phyloP scores from a whole-genome alignment of 176 grass and related monocot genomes.

The Zea luxurians region DNA sequence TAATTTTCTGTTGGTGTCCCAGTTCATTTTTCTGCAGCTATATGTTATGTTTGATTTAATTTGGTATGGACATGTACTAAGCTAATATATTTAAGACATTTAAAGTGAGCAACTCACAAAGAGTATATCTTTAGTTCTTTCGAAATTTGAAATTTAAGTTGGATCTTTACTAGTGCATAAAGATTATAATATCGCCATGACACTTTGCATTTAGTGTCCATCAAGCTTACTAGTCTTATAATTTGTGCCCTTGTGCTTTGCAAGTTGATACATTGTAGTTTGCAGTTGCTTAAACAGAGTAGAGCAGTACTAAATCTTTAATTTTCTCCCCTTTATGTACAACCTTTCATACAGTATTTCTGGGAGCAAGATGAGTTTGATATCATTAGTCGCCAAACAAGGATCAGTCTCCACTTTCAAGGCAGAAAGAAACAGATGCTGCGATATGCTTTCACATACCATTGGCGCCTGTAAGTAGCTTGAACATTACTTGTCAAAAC shows the following conservation, averaged over 20 bases:
- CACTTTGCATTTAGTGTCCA: not conserved
- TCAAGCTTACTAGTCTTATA: conserved; percentile 9
- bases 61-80: not conserved
- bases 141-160: conserved; percentile 39
- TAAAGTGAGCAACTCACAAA: not conserved
- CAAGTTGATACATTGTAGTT: not conserved
- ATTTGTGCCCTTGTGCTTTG: not conserved
- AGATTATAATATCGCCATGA: conserved; percentile 15
- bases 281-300: not conserved
- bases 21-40: not conserved
- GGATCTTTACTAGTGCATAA: not conserved
- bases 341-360: conserved; percentile 63
- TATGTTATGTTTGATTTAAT: conserved; percentile 11
- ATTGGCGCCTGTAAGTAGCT: conserved; percentile 89
- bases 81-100: conserved; percentile 4
- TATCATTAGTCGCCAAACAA: conserved; percentile 80
- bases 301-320: not conserved
- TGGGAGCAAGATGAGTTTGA: conserved; percentile 98
- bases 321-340: conserved; percentile 1
- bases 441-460: conserved; percentile 89
- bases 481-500: conserved; percentile 28
- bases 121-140: not conserved
- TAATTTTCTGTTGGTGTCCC: not conserved
- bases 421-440: conserved; percentile 71
- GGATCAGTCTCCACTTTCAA: conserved; percentile 93